Evolutionary conservation across 1,139 yeast species (phyloP), one percentile per base, ranked within the genome.

Genomic region (Nadsonia commutata): DNA sequence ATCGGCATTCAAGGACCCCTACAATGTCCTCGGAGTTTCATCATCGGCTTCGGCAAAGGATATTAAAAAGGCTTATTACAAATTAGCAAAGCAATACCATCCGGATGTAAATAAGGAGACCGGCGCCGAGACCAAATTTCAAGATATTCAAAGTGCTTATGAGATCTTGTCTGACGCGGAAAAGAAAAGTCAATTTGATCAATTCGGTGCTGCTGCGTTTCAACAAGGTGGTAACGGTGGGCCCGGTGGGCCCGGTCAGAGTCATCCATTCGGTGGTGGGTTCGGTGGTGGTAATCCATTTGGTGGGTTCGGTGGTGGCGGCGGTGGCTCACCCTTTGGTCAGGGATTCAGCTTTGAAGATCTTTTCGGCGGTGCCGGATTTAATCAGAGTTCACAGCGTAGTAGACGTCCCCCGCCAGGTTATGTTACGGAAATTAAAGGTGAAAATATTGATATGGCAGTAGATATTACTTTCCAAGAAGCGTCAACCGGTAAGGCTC

Each of bases 41-140:
- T 74, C 73, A 50, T 60, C 60, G 43, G 93, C 98, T 0, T 72
- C 80, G 19, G 68, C 80, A n/a, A 72, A 82, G 31, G 94, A 86
- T 31, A 88, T 90, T 63, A 90, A 90, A 62, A 86, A 85, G 64
- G 94, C 95, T 5, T 90, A 90, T 65, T 86, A 86, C 59, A 82
- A 85, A 56, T 68, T 90, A 50, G 98, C 96, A 19, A 93, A 93
- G 62, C 77, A 90, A 61, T 84, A 70, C 62, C 99, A 90, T 63
- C 99, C 99, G 1, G 99, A 90, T 66, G 84, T 90, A 43, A 90
- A 90, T 63, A 90, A 90, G 62, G 95, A 83, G 52, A 73, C 76
- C 36, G 93, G 75, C 23, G 94, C 97, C 0, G 95, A 88, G 54
- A 76, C 78, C 56, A 78, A 76, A 60, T 90, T 90, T 64, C 97